Evolutionary conservation across 2,329 filamentous ascomycete genomes (phyloP).

Genomic region (Claviceps paspali): DNA sequence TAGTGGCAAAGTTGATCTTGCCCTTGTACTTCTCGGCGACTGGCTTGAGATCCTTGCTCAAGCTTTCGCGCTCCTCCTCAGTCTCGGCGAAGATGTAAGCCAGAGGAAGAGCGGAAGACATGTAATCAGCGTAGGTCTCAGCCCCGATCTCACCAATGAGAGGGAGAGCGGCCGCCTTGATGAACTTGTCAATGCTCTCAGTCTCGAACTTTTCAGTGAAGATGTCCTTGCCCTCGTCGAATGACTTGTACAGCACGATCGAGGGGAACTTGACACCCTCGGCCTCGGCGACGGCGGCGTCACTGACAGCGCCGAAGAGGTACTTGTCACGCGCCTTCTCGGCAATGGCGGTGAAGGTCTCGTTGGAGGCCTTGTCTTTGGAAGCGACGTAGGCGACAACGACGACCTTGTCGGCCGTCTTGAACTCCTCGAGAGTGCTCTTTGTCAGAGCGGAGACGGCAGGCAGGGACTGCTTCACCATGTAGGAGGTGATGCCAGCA

Average conservation of each 20-base stretch:
- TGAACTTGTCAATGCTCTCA: slow-evolving; percentile 67
- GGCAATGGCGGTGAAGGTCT: slow-evolving; percentile 62
- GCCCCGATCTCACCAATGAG: slow-evolving; percentile 92
- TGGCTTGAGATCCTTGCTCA: slow-evolving; percentile 64
- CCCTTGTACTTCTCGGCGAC: slow-evolving; percentile 87
- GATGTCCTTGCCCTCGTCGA: slow-evolving; percentile 86
- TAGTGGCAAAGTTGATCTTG: slow-evolving; percentile 93
- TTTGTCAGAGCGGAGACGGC: slow-evolving; percentile 72
- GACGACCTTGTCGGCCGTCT: slow-evolving; percentile 94
- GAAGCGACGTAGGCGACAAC: slow-evolving; percentile 74
- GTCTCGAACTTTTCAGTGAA: slow-evolving; percentile 67
- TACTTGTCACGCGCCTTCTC: slow-evolving; percentile 74
- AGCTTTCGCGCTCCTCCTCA: slow-evolving; percentile 68
- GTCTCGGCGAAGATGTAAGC: slow-evolving; percentile 97
- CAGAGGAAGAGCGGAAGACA: slow-evolving; percentile 79
- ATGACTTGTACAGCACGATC: slow-evolving; percentile 90
- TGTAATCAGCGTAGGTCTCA: slow-evolving; percentile 92
- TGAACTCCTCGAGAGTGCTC: slow-evolving; percentile 86
- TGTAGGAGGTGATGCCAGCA: slow-evolving; percentile 64
- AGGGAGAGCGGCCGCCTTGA: slow-evolving; percentile 72
- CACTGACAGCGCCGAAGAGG: slow-evolving; percentile 80
- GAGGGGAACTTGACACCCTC: slow-evolving; percentile 80
- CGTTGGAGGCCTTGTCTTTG: slow-evolving; percentile 71
- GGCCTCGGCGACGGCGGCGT: slow-evolving; percentile 70
- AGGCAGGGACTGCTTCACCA: slow-evolving; percentile 95